Base-by-base conservation (phyloP, 441 rosid genomes). In the Raphanus hybrid region DNA sequence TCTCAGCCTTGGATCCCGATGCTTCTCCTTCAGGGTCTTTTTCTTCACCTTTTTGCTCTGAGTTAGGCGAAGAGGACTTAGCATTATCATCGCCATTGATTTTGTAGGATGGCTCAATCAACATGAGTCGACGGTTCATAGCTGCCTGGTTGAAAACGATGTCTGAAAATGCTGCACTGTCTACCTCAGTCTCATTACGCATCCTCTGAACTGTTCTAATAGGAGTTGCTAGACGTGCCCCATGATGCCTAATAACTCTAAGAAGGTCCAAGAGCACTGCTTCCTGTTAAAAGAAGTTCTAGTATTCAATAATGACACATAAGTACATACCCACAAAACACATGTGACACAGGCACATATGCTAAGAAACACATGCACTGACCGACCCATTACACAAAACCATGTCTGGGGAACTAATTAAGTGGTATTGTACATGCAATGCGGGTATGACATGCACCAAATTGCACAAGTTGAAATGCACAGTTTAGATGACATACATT, bases 161-260 rank as follows among this genome's bases (percentile, higher is more conserved):
- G 72, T 89, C 93, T 64, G 94, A 84, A 81, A 85, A 86, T 58
- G 85, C 88, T 70, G 82, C 60, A 27, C 76, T 87, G 67, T 87
- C 93, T 77, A 85, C 74, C 54, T 89, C 93, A 29, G 85, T 69
- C 63, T 87, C 91, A 0, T 82, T 57, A 79, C 85, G 85, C 64
- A 85, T 80, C 66, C 89, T 89, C 81, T 89, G 93, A 41, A 89
- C 87, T 8, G 89, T 87, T 71, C 94, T 88, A 62, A 90, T 85
- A 14, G 94, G 93, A 67, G 91, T 89, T 71, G 93, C 93, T 14
- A 89, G 88, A 26, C 89, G 86, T 14, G 91, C 93, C 12, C 84
- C 81, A n/a, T 89, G 93, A 83, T 89, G 89, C 41, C 88, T 85
- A 58, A 87, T 79, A 66, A 89, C 93, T 71, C 84, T 83, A 3